Percentiles rank a stretch among this genome's conserved stretches.
phyloP scores from a whole-genome alignment of 805 yeast species.

The Zygoascus flipseniorum region DNA sequence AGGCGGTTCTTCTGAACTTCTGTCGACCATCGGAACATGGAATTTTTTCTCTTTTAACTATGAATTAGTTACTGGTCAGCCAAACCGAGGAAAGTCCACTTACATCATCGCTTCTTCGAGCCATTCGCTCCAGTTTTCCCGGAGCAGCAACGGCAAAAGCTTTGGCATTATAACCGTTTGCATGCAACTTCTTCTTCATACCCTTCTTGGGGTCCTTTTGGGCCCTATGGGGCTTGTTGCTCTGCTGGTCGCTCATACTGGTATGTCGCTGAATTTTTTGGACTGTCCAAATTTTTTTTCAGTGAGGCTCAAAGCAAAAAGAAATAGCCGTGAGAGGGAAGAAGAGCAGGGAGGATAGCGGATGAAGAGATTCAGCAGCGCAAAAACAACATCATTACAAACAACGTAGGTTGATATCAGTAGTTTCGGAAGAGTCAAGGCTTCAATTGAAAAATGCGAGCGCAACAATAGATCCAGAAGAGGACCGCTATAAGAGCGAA shows the following conservation, averaged over 20 bases:
- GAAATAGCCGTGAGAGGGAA: not conserved
- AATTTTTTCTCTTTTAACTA: constrained; percentile 62
- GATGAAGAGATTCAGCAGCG: too few relatives aligned
- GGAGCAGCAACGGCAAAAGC: constrained; percentile 83
- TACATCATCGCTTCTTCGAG: constrained; percentile 73
- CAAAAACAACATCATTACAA: too few relatives aligned
- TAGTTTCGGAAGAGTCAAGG: too few relatives aligned
- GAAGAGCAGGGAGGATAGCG: not conserved
- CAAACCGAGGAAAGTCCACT: constrained; percentile 9
- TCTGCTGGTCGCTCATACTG: constrained; percentile 38
- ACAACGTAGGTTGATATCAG: too few relatives aligned
- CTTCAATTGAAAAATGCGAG: too few relatives aligned
- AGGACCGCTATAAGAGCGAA: too few relatives aligned
- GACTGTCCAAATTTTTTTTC: not conserved
- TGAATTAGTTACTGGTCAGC: not conserved
- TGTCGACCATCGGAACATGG: constrained; percentile 96
- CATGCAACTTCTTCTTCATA: constrained; percentile 80
- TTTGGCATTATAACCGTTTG: constrained; percentile 77
- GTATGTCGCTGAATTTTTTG: not conserved
- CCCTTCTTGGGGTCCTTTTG: constrained; percentile 28
- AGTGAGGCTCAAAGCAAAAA: not conserved
- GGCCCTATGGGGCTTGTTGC: constrained; percentile 78
- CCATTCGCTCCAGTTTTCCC: constrained; percentile 74
- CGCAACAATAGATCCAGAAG: too few relatives aligned
- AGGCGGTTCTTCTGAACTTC: constrained; percentile 97